Base-by-base conservation (phyloP, 331 rosid species). In the Spiraea crenata region DNA sequence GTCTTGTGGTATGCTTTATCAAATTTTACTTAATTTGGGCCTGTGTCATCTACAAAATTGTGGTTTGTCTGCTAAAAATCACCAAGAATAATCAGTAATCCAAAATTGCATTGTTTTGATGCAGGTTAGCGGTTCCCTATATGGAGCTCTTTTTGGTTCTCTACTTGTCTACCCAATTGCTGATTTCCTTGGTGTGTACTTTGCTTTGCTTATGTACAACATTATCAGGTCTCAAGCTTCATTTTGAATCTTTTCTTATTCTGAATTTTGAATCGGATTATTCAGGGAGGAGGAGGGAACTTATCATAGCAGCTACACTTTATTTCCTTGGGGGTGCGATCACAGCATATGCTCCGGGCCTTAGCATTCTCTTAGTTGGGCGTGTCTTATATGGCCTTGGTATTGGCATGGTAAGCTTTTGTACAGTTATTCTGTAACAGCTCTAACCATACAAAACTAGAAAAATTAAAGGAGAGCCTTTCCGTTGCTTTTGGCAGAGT, bases 101-200 rank as follows among this genome's bases (percentile, higher is more conserved):
- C 7, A 39, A 25, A 45, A 31, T 59, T 45, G 38, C 15, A 7
- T 63, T 74, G 45, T 44, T 61, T 61, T 49, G 57, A 60, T 67
- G 63, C 76, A 91, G 99, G 97, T 93, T 40, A 91, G 99, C 76
- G 96, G 97, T 61, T 91, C 99, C 68, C 82, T 91, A 3, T 91
- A 93, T 63, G 99, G 99, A 79, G 99, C 99, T 84, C 97, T 91
- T 82, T 73, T 89, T 57, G 97, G 97, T 80, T 91, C 96, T 61
- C 79, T 88, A 80, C 80, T 87, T 61, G 97, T 89, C 46, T 93
- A 65, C 72, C 87, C 87, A 51, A 79, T 93, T 80, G 82, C 97
- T 63, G 99, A 93, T 83, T 87, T 91, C 74, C 96, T 93, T 76
- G 97, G 97, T 93, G 82, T 69, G 80, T 55, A 54, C 50, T 74